These are phyloP conservation scores for Fusarium vanettenii DNA, from an alignment of 2,329 filamentous ascomycete species.

Conservation along the genomic window DNA sequence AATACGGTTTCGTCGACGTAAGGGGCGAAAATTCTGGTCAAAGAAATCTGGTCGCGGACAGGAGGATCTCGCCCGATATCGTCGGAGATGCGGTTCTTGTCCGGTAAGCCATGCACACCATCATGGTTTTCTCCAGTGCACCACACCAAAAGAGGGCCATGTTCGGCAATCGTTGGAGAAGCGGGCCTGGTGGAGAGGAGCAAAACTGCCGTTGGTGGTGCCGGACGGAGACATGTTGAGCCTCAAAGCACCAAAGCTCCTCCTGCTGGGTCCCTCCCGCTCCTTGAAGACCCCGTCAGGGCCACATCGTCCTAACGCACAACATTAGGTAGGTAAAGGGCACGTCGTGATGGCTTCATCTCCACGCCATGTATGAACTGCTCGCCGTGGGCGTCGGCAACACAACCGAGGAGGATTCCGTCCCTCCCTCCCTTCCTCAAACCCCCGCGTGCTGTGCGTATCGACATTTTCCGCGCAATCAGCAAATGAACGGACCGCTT, in stretches of 20 bases:
- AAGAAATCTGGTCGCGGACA: not conserved
- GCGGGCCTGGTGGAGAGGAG: constrained; percentile 43
- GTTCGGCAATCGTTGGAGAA: constrained; percentile 48
- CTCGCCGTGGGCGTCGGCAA: constrained; percentile 5
- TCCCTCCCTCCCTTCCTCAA: constrained; percentile 1
- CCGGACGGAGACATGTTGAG: constrained; percentile 39
- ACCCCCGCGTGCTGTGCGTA: not conserved
- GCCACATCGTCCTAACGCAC: constrained; percentile 34
- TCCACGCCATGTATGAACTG: not conserved
- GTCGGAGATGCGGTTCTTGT: constrained; percentile 14
- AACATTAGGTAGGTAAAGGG: constrained; percentile 5
- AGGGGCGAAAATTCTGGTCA: not conserved
- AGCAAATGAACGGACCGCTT: constrained; percentile 19
- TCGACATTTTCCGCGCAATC: constrained; percentile 7
- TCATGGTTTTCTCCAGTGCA: constrained; percentile 14
- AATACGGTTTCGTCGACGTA: constrained; percentile 3
- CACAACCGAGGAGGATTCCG: not conserved
- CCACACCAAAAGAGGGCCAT: constrained; percentile 37
- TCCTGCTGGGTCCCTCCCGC: constrained; percentile 42
- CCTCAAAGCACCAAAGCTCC: constrained; percentile 40
- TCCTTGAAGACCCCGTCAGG: constrained; percentile 37
- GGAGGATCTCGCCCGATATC: constrained; percentile 6
- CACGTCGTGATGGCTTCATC: constrained; percentile 41
- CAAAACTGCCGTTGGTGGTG: constrained; percentile 45
- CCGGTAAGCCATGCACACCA: constrained; percentile 17